phyloP scores from a whole-genome alignment of 164 flowering plant genomes.

The Warburgia ugandensis region DNA sequence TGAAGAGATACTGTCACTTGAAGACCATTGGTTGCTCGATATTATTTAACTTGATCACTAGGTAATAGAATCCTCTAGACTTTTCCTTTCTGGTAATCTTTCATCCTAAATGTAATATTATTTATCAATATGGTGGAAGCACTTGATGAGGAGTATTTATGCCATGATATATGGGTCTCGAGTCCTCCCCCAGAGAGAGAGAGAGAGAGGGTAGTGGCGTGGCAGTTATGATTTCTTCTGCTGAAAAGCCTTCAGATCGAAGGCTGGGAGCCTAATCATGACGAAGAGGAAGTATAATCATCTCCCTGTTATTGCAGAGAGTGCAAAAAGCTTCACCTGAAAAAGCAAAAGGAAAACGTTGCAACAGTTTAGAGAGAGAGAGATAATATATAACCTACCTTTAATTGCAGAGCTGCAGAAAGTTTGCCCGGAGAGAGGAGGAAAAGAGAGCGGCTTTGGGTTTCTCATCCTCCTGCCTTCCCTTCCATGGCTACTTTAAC shows the following conservation, averaged over 20 bases:
- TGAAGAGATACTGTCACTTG: no score
- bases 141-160: background rate
- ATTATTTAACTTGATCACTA: no score
- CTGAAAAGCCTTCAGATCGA: constrained; percentile 73
- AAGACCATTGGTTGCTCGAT: no score
- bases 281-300: constrained; percentile 40
- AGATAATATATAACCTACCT: constrained; percentile 7
- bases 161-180: constrained; percentile 6
- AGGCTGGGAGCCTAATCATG: constrained; percentile 51
- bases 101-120: no score
- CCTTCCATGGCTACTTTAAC: constrained; percentile 48
- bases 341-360: no score
- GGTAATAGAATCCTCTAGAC: no score
- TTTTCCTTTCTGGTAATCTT: no score
- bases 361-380: constrained; percentile 5
- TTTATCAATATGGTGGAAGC: no score
- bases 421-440: constrained; percentile 19
- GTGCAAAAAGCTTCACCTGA: constrained; percentile 18
- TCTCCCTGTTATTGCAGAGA: constrained; percentile 52
- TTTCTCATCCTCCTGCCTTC: constrained; percentile 15
- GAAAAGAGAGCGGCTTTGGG: constrained; percentile 5
- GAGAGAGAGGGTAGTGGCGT: constrained; percentile 11
- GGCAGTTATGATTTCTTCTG: constrained; percentile 39
- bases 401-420: constrained; percentile 19
- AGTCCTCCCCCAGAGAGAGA: constrained; percentile 10